Evolutionary conservation across 441 rosid genomes (phyloP).

Genomic region (Adansonia gregorii): DNA sequence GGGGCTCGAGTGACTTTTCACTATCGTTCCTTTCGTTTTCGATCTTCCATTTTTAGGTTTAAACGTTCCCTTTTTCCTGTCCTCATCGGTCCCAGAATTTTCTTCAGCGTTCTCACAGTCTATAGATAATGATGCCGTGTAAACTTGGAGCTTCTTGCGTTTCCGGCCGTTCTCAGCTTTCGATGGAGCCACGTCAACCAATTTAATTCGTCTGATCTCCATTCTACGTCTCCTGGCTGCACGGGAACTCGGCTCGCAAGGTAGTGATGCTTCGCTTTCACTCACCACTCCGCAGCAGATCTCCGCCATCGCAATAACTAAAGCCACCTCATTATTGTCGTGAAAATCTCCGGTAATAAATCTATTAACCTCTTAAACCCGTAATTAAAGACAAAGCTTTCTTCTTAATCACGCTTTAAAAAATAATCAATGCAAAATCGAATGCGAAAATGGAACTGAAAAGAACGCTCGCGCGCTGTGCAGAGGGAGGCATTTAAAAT

Average conservation of each 20-base stretch:
- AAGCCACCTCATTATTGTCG: background rate
- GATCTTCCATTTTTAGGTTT: constrained; percentile 15
- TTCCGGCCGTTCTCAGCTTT: constrained; percentile 37
- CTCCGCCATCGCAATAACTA: constrained; percentile 49
- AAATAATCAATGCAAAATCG: background rate
- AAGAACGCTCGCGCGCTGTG: constrained; percentile 23
- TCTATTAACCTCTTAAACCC: background rate
- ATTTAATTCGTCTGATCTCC: constrained; percentile 68
- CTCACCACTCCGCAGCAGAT: constrained; percentile 56
- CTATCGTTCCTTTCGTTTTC: constrained; percentile 18
- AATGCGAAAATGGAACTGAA: background rate
- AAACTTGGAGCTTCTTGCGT: constrained; percentile 45
- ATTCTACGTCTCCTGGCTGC: constrained; percentile 73
- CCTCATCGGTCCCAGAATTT: constrained; percentile 23
- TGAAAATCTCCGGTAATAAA: background rate
- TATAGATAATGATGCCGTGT: constrained; percentile 30
- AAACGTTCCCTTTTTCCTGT: background rate
- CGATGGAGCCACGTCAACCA: constrained; percentile 37
- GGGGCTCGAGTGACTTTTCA: constrained; percentile 27
- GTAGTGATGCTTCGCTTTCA: constrained; percentile 38
- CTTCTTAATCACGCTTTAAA: background rate
- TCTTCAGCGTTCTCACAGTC: constrained; percentile 33
- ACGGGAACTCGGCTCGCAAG: constrained; percentile 47
- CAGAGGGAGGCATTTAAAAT: constrained; percentile 16
- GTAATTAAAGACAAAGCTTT: background rate